Conservation (phyloP, 768 basidiomycete species). For the Leucocoprinus birnbaumii region DNA sequence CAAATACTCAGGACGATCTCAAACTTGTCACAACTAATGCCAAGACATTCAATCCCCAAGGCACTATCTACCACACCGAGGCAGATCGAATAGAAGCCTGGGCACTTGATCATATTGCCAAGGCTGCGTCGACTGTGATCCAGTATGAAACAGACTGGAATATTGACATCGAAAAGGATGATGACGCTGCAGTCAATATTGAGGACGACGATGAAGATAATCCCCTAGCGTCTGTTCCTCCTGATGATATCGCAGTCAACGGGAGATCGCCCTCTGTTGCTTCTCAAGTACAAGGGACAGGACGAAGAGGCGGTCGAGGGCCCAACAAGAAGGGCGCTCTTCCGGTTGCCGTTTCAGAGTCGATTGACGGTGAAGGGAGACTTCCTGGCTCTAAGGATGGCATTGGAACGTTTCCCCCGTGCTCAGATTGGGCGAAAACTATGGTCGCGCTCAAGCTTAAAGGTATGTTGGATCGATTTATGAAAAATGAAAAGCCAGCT, state of each 20-base stretch:
- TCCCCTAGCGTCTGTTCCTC: constrained; percentile 36
- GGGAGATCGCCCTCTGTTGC: constrained; percentile 46
- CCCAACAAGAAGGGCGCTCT: constrained; percentile 47
- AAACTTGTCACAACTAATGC: constrained; percentile 72
- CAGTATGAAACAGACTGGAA: constrained; percentile 86
- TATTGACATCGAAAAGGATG: constrained; percentile 73
- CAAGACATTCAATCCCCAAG: constrained; percentile 73
- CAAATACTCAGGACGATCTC: constrained; percentile 54
- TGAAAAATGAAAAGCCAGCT: not conserved
- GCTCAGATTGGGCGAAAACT: constrained; percentile 66
- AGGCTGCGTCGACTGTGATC: constrained; percentile 69
- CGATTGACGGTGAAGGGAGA: constrained; percentile 66
- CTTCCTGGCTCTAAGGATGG: constrained; percentile 79
- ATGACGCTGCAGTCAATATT: constrained; percentile 39
- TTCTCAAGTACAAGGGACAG: constrained; percentile 34
- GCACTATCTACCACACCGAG: constrained; percentile 70
- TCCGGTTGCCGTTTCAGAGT: constrained; percentile 32
- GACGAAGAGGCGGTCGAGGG: constrained; percentile 45
- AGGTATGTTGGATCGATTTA: constrained; percentile 35
- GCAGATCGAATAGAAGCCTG: constrained; percentile 69
- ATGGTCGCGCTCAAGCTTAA: constrained; percentile 77
- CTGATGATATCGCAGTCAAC: constrained; percentile 38
- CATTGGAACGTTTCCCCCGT: constrained; percentile 66
- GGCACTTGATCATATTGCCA: constrained; percentile 72
- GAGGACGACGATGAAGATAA: constrained; percentile 37